These are phyloP conservation scores for Fusarium anguioides DNA, from an alignment of 2,329 filamentous ascomycete genomes.

Conservation along the genomic window DNA sequence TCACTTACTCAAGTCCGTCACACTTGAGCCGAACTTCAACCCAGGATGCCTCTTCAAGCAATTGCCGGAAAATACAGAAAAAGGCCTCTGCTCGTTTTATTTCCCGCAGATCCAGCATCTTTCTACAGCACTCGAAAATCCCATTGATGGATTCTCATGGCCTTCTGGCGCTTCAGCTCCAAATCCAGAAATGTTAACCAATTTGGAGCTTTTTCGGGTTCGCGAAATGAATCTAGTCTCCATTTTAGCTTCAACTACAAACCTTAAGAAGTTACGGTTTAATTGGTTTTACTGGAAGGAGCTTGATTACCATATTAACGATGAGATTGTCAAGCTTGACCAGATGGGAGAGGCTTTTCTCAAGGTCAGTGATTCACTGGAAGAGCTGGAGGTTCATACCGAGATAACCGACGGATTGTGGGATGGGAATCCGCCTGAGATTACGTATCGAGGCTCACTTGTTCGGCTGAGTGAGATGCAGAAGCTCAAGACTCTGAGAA, in stretches of 20 bases:
- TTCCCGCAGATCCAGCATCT: constrained; percentile 3
- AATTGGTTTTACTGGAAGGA: constrained; percentile 14
- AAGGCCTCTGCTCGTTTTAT: constrained; percentile 15
- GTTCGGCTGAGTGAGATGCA: neutral
- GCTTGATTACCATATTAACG: neutral
- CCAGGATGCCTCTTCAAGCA: no score
- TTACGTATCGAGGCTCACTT: neutral
- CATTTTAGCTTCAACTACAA: neutral
- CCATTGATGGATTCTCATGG: constrained; percentile 2
- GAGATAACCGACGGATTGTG: accelerated
- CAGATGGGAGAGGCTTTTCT: neutral
- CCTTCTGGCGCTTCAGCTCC: neutral
- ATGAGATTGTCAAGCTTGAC: neutral
- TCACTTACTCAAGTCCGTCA: no score
- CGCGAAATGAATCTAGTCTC: constrained; percentile 13
- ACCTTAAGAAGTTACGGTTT: constrained; percentile 1
- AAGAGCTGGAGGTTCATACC: neutral
- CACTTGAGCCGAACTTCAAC: no score
- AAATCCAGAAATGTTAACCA: neutral
- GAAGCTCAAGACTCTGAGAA: neutral
- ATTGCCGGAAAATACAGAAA: constrained; percentile 5
- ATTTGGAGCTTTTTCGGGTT: constrained; percentile 10
- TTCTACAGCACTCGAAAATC: constrained; percentile 19
- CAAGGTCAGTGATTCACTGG: neutral
- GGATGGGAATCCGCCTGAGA: neutral